A percentile compares a stretch with the other conserved stretches of the same genome.
These are phyloP conservation scores for Xylariaceae sp. DNA, from an alignment of 2,329 filamentous ascomycete genomes.

Conservation along the genomic window DNA sequence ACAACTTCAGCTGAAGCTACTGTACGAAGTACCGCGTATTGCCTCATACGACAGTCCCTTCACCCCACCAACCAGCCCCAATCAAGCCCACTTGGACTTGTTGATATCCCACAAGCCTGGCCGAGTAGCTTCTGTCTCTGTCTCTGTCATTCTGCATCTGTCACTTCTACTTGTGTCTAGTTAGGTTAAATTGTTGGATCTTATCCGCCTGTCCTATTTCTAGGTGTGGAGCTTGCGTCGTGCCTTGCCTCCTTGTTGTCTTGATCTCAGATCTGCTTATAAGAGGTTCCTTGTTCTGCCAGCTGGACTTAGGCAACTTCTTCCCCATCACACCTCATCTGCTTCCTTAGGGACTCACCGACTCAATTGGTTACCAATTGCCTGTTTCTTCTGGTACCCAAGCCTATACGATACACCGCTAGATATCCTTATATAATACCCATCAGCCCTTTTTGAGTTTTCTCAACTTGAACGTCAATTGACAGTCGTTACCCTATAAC, in stretches of 20 bases:
- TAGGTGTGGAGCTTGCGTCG: constrained; percentile 5
- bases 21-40: neutral
- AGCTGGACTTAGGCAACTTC: too few relatives aligned
- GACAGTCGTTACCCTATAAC: neutral
- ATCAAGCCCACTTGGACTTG: neutral
- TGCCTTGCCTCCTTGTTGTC: constrained; percentile 1
- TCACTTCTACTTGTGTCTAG: too few relatives aligned
- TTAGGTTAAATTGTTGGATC: too few relatives aligned
- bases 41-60: neutral
- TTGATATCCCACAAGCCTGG: constrained; percentile 7
- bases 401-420: neutral
- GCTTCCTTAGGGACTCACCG: constrained; percentile 1
- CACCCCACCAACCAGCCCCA: neutral
- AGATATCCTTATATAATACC: constrained; percentile 7
- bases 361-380: constrained; percentile 3
- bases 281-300: constrained; percentile 4
- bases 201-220: constrained; percentile 14
- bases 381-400: neutral
- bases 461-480: neutral
- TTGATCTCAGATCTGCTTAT: constrained; percentile 6
- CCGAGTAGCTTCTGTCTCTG: too few relatives aligned
- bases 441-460: neutral
- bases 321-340: too few relatives aligned
- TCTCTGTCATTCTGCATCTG: too few relatives aligned
- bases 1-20: neutral